A percentile compares a stretch with the other conserved stretches of the same genome.
These are phyloP conservation scores for Gastroboletus turbinatus DNA, from an alignment of 1,284 basidiomycete species.

Conservation along the genomic window DNA sequence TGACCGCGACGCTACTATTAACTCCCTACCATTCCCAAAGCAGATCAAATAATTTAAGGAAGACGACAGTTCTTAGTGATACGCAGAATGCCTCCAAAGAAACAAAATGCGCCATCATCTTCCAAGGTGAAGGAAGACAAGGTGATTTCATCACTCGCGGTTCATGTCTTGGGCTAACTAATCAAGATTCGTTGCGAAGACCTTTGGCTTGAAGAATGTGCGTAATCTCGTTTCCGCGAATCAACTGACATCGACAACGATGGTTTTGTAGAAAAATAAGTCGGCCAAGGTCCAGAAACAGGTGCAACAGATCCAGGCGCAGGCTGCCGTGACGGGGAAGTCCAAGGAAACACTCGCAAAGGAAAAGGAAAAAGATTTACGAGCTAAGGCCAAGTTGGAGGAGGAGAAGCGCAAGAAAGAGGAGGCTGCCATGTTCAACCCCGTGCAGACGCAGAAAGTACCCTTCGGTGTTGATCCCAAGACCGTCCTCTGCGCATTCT, in stretches of 20 bases:
- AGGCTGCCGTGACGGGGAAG: conserved; percentile 72
- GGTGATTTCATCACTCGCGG: conserved; percentile 41
- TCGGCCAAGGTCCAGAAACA: conserved; percentile 90
- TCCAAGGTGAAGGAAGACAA: conserved; percentile 77
- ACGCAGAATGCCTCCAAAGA: conserved; percentile 69
- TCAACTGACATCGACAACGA: conserved; percentile 8
- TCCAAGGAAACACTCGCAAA: conserved; percentile 77
- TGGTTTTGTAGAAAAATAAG: conserved; percentile 79
- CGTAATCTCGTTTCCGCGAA: conserved; percentile 26
- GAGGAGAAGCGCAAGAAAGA: conserved; percentile 87
- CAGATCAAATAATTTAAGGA: background rate
- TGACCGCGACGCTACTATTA: background rate
- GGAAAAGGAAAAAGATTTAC: conserved; percentile 79
- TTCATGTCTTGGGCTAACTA: conserved; percentile 28
- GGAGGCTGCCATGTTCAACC: conserved; percentile 78
- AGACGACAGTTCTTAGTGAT: background rate
- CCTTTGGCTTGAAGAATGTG: conserved; percentile 93
- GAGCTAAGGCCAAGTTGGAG: conserved; percentile 75
- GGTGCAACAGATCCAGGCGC: conserved; percentile 77
- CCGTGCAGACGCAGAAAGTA: conserved; percentile 82
- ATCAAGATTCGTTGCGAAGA: conserved; percentile 49
- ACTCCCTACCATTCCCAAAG: background rate
- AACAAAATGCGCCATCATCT: conserved; percentile 48
- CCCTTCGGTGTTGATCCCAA: conserved; percentile 97
- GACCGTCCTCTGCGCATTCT: conserved; percentile 86